phyloP scores from a whole-genome alignment of 331 rosid species.

The Malus hybrid region DNA sequence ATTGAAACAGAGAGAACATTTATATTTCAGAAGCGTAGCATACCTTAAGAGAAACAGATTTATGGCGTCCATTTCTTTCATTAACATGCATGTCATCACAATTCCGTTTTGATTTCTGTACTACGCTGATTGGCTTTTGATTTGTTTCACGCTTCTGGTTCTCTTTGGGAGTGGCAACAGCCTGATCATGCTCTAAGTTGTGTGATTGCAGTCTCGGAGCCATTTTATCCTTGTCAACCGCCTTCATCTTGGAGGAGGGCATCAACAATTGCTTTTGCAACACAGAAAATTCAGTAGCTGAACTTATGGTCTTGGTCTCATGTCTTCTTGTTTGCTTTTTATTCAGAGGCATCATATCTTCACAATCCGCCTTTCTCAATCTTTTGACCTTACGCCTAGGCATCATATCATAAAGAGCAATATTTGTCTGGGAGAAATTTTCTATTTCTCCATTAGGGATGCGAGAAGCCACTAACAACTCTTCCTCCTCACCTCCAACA shows the following conservation, averaged over 20 bases:
- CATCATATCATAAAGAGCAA: not conserved
- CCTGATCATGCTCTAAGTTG: constrained; percentile 2
- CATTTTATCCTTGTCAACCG: constrained; percentile 1
- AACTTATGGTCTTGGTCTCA: not conserved
- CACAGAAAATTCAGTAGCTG: not conserved
- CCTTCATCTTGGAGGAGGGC: constrained; percentile 5
- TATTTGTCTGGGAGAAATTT: not conserved
- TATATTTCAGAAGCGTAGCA: not conserved
- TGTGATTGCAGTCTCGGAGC: constrained; percentile 2
- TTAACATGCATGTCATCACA: constrained; percentile 10
- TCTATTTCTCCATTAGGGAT: constrained; percentile 4
- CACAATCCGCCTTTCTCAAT: not conserved
- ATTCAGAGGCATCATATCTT: not conserved
- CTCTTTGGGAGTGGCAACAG: constrained; percentile 4
- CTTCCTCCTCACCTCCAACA: constrained; percentile 11
- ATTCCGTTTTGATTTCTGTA: constrained; percentile 14
- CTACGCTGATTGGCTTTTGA: not conserved
- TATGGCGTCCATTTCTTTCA: constrained; percentile 12
- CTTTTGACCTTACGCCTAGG: not conserved
- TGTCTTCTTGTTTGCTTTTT: constrained; percentile 2
- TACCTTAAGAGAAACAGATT: constrained; percentile 19
- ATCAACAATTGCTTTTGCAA: constrained; percentile 11
- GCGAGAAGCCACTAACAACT: constrained; percentile 1
- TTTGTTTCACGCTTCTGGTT: constrained; percentile 7
- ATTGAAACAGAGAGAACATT: not conserved